phyloP scores from a whole-genome alignment of 2,329 filamentous ascomycete genomes.

The Colletotrichum kahawae region DNA sequence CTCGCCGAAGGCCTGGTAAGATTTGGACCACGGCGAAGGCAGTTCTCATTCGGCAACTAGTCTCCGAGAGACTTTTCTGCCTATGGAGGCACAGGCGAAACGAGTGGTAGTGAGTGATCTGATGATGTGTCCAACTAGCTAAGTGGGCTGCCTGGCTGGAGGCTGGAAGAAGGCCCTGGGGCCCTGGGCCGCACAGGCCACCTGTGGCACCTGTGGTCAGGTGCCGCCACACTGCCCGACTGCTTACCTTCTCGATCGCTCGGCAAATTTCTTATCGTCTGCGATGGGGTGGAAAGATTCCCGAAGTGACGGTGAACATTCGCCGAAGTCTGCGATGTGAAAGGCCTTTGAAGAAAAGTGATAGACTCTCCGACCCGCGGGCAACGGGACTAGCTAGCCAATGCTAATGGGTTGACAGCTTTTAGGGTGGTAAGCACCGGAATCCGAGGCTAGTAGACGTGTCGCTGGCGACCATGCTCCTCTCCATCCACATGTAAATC shows the following conservation, averaged over 20 bases:
- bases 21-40: neutral
- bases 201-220: too few species aligned
- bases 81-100: too few species aligned
- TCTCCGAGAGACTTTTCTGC: neutral
- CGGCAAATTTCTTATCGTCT: neutral
- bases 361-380: neutral
- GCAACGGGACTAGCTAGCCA: neutral
- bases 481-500: neutral
- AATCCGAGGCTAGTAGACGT: neutral
- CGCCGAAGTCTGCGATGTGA: neutral
- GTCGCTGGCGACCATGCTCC: neutral
- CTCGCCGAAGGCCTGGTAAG: too few species aligned
- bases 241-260: too few species aligned
- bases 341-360: neutral
- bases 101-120: too few species aligned
- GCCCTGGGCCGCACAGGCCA: too few species aligned
- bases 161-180: too few species aligned
- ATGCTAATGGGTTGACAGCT: neutral
- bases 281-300: neutral
- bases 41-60: neutral
- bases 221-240: too few species aligned
- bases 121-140: too few species aligned
- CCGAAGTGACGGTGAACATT: neutral
- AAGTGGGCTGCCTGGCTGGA: too few species aligned
- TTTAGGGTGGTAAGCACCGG: neutral